Base-by-base conservation (phyloP, 2,329 filamentous ascomycete species). In the Colletotrichum sansevieriae region DNA sequence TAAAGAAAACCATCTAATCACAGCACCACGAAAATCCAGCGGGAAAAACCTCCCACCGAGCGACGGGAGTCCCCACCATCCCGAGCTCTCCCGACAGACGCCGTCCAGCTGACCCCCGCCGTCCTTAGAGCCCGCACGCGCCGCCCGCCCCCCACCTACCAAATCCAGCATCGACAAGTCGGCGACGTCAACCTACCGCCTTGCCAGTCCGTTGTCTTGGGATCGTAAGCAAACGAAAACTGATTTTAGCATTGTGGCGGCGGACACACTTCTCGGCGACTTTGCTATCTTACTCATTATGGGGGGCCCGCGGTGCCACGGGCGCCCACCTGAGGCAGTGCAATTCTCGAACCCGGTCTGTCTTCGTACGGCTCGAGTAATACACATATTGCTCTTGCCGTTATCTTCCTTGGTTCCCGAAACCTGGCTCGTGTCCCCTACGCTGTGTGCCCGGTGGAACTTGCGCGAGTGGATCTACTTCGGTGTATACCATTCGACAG, bases 31-130 rank as follows among this genome's bases (percentile, higher is more conserved):
- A 68, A 61, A 68, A 68, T 25, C 12, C 20, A 41, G 62, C 62
- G 66, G 65, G 25, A 25, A 64, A 52, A 51, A 22, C 12, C 25
- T 46, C 43, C 3, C 9, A 2, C 2, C 15, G 43, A 20, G 41
- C 12, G 39, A 43, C 22, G 22, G 22, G 22, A 22, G 22, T n/a
- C 29, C 33, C 20, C 33, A 47, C 7, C 54, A 65, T 65, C 62
- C 65, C 65, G 65, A 65, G 25, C 49, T 41, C 39, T 60, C 62
- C 66, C 66, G 66, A 65, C 25, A 20, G 43, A 64, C 54, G 61
- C 65, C 54, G 65, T 49, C 47, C 61, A 65, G 63, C 41, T 68
- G 55, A 59, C 25, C 39, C 61, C 29, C 49, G n/a, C 9, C 41
- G 29, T 39, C 65, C 62, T 55, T 60, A 57, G 58, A 29, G 29